Percentiles rank a stretch among this genome's conserved stretches.
These are phyloP conservation scores for Panicum hallii DNA, from an alignment of 202 grass and related monocot species.

Conservation along the genomic window DNA sequence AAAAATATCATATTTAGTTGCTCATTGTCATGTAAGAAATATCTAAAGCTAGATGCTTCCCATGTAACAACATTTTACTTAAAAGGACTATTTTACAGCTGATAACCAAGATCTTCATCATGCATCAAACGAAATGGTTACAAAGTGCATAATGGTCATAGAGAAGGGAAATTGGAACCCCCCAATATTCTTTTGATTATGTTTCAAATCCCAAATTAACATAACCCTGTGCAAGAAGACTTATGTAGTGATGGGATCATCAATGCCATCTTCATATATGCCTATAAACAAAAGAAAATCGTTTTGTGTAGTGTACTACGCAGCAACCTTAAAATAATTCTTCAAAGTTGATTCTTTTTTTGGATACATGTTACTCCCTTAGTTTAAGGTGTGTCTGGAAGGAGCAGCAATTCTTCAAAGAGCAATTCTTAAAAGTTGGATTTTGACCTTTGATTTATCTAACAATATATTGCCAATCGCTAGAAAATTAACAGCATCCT, in stretches of 20 bases:
- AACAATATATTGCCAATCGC: background rate
- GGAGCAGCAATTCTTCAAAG: too few species aligned
- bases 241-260: slow-evolving; percentile 2
- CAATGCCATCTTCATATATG: slow-evolving; percentile 6
- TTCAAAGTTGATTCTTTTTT: background rate
- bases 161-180: background rate
- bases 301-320: slow-evolving; percentile 18
- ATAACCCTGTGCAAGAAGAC: background rate
- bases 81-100: background rate
- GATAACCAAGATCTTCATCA: slow-evolving; percentile 14
- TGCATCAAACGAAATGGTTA: background rate
- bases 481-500: background rate
- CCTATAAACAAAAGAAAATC: slow-evolving; percentile 14
- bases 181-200: slow-evolving; percentile 24
- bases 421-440: too few species aligned
- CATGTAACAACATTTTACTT: background rate
- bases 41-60: slow-evolving; percentile 7
- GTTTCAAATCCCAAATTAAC: slow-evolving; percentile 10
- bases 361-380: too few species aligned
- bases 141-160: background rate
- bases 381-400: background rate
- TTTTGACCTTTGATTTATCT: background rate
- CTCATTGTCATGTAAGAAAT: background rate
- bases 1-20: slow-evolving; percentile 20
- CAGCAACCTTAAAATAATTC: background rate